These are phyloP conservation scores for Deinandra increscens DNA, from an alignment of 129 eudicot species.

Conservation along the genomic window DNA sequence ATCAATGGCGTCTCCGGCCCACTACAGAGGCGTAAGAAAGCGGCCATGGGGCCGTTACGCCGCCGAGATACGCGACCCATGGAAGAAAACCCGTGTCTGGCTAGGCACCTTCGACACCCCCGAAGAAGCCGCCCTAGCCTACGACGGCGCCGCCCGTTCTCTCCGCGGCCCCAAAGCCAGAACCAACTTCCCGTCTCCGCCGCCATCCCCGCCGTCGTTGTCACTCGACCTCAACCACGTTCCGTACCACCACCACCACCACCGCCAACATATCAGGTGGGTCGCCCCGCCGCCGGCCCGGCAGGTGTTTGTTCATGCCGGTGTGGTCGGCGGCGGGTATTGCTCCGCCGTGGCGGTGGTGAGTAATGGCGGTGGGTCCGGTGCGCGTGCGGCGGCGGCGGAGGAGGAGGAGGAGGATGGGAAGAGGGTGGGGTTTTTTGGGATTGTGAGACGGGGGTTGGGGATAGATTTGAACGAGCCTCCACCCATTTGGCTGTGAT, in stretches of 20 bases:
- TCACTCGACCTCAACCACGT: slow-evolving; percentile 58
- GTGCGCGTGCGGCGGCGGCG: slow-evolving; percentile 24
- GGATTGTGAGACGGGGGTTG: slow-evolving; percentile 70
- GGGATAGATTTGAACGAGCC: slow-evolving; percentile 83
- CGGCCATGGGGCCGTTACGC: slow-evolving; percentile 54
- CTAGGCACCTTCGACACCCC: slow-evolving; percentile 88
- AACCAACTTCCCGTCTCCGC: slow-evolving; percentile 69
- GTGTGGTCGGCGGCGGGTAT: slow-evolving; percentile 14
- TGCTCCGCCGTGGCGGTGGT: background rate
- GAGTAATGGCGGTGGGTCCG: slow-evolving; percentile 12
- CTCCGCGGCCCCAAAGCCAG: slow-evolving; percentile 84
- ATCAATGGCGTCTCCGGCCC: slow-evolving; percentile 26
- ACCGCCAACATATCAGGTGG: slow-evolving; percentile 36
- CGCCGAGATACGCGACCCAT: slow-evolving; percentile 47
- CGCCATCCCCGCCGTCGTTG: slow-evolving; percentile 37
- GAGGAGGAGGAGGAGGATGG: slow-evolving; percentile 22
- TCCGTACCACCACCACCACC: slow-evolving; percentile 40
- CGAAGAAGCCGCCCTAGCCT: slow-evolving; percentile 87
- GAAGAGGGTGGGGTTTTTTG: slow-evolving; percentile 37
- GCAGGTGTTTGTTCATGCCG: slow-evolving; percentile 36
- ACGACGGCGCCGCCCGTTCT: slow-evolving; percentile 91
- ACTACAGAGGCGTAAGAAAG: slow-evolving; percentile 43
- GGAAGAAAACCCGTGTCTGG: slow-evolving; percentile 72
- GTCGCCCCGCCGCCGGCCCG: slow-evolving; percentile 38
- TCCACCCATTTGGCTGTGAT: slow-evolving; percentile 77